Conservation (phyloP, 169 alveolate genomes). For the Blepharisma undulans region DNA sequence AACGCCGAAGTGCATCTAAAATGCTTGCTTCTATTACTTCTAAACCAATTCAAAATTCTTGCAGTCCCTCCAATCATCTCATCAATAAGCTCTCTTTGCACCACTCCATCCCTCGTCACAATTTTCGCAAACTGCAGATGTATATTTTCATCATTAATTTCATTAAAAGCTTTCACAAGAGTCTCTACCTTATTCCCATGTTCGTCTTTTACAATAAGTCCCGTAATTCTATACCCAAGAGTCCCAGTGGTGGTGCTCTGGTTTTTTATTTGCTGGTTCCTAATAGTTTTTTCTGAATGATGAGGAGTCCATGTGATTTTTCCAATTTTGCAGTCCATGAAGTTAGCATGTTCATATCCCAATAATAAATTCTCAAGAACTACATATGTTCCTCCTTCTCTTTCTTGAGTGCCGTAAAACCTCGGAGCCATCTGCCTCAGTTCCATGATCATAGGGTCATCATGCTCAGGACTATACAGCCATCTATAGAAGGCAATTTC, state of each 20-base stretch:
- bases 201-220: not conserved
- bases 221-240: slow-evolving; percentile 13
- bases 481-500: slow-evolving; percentile 13
- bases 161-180: not conserved
- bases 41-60: slow-evolving; percentile 13
- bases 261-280: not conserved
- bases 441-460: not conserved
- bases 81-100: not conserved
- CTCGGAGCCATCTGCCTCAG: not conserved
- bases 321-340: slow-evolving; percentile 23
- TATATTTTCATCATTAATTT: slow-evolving; percentile 20
- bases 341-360: not conserved
- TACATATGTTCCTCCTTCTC: not conserved
- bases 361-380: slow-evolving; percentile 1
- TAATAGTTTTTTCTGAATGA: not conserved
- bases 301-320: slow-evolving; percentile 15
- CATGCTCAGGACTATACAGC: not conserved
- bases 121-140: slow-evolving; percentile 26
- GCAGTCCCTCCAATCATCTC: not conserved
- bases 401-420: not conserved
- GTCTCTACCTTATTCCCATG: slow-evolving; percentile 4
- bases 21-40: not conserved
- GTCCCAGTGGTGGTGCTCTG: slow-evolving; percentile 2
- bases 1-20: not conserved
- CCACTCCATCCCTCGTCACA: not conserved